A percentile compares a stretch with the other conserved stretches of the same genome.
phyloP scores from a whole-genome alignment of 441 rosid genomes.

The Aquilaria agallochum region DNA sequence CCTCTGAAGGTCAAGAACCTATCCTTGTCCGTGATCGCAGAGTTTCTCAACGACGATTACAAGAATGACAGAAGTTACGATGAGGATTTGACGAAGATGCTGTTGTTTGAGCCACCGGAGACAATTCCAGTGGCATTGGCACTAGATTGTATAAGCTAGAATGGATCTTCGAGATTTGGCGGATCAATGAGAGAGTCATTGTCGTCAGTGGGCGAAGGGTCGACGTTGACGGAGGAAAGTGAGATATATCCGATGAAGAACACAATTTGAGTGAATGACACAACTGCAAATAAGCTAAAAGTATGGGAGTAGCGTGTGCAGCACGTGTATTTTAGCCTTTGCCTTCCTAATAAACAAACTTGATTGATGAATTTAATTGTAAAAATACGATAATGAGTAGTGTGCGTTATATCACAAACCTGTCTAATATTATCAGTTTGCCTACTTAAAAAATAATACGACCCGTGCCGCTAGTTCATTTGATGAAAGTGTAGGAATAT shows the following conservation, averaged over 20 bases:
- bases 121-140: slow-evolving; percentile 9
- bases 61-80: slow-evolving; percentile 28
- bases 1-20: slow-evolving; percentile 40
- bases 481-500: too few species aligned
- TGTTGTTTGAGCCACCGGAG: slow-evolving; percentile 24
- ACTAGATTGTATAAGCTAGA: slow-evolving; percentile 30
- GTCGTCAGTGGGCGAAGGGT: slow-evolving; percentile 14
- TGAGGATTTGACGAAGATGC: slow-evolving; percentile 21
- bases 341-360: too few species aligned
- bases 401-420: too few species aligned
- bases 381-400: too few species aligned
- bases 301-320: too few species aligned
- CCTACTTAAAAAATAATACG: too few species aligned
- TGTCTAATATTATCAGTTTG: too few species aligned
- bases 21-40: slow-evolving; percentile 41
- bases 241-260: slow-evolving; percentile 23
- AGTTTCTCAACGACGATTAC: slow-evolving; percentile 47
- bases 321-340: too few species aligned
- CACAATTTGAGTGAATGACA: background rate
- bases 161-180: slow-evolving; percentile 21
- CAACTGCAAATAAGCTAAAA: too few species aligned
- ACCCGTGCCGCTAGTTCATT: too few species aligned
- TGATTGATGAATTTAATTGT: too few species aligned
- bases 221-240: slow-evolving; percentile 29
- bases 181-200: slow-evolving; percentile 22